Conservation (phyloP, 1,284 basidiomycete species). For the Cystobasidiaceae sp. region DNA sequence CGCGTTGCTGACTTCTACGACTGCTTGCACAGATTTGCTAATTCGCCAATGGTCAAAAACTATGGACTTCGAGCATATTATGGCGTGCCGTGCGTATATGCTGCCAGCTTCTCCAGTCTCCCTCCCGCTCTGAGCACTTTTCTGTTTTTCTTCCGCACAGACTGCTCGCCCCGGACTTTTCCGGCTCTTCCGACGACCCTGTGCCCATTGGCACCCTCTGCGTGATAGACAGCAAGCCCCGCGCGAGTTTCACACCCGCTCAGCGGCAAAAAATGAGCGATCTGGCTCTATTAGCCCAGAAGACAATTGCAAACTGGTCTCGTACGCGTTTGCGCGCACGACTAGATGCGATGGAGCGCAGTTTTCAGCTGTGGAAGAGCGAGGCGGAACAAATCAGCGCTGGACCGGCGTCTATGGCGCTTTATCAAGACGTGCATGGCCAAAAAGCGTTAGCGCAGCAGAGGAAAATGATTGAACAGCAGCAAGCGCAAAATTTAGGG, state of each 20-base stretch:
- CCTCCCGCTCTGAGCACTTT: neutral
- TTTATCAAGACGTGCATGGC: neutral
- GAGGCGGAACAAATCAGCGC: constrained; percentile 28
- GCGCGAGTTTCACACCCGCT: constrained; percentile 36
- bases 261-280: constrained; percentile 40
- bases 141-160: neutral
- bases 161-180: constrained; percentile 35
- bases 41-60: constrained; percentile 15
- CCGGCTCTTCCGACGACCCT: constrained; percentile 23
- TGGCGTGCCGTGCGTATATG: constrained; percentile 8
- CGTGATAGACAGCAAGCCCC: constrained; percentile 41
- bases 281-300: constrained; percentile 33
- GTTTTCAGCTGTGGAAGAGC: constrained; percentile 20
- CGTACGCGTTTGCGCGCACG: constrained; percentile 15
- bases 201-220: constrained; percentile 43
- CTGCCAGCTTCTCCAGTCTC: neutral
- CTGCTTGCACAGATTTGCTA: neutral
- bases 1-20: neutral
- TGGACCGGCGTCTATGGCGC: constrained; percentile 30
- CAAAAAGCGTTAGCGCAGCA: neutral
- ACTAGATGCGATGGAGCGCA: constrained; percentile 24
- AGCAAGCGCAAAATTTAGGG: neutral
- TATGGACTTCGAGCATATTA: constrained; percentile 21
- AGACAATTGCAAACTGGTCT: constrained; percentile 37
- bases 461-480: neutral